Base-by-base conservation (phyloP, 2,329 filamentous ascomycete species). In the Venturia carpophila region DNA sequence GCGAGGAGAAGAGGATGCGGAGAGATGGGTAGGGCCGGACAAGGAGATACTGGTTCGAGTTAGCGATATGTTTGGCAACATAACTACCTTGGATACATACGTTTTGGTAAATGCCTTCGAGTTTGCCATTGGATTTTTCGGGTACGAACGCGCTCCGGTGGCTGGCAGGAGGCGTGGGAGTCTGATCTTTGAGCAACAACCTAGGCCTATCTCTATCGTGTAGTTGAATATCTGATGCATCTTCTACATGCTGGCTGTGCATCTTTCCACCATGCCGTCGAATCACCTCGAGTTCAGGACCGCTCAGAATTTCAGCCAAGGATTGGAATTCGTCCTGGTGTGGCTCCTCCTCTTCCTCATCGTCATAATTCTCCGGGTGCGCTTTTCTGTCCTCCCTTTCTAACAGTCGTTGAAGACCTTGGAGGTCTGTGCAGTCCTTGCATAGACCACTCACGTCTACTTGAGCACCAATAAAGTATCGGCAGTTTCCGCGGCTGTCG, bases 401-500 rank as follows among this genome's bases (percentile, higher is more conserved):
- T 2, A 82, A 74, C 37, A 87, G 76, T 10, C 76, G 76, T 63
- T 79, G 78, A 19, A 90, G 77, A 0, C 85, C 86, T 11, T 87
- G 84, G 52, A 91, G 80, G 24, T 87, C 87, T 0, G 83, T 81
- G 67, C 82, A 84, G 55, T 89, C 84, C 70, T 87, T 88, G 21
- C 85, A 84, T 0, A 91, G 79, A 3, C 86, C 86, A 1, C 85
- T 88, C 6, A 91, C 81, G 67, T 91, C 88, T 37, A 91, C 84
- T 71, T 91, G 87, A 0, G 87, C 87, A 30, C 88, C 88, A 64
- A 91, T 84, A 70, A 85, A 86, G 72, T 91, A 91, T 37, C 87
- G 82, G 1, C 89, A 80, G 0, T 79, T 79, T 2, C 88, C 88
- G 21, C 83, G 81, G 56, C 83, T 87, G 70, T 91, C 88, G 68